Conservation (phyloP, 2,329 filamentous ascomycete genomes). For the Aureobasidium melanogenum region DNA sequence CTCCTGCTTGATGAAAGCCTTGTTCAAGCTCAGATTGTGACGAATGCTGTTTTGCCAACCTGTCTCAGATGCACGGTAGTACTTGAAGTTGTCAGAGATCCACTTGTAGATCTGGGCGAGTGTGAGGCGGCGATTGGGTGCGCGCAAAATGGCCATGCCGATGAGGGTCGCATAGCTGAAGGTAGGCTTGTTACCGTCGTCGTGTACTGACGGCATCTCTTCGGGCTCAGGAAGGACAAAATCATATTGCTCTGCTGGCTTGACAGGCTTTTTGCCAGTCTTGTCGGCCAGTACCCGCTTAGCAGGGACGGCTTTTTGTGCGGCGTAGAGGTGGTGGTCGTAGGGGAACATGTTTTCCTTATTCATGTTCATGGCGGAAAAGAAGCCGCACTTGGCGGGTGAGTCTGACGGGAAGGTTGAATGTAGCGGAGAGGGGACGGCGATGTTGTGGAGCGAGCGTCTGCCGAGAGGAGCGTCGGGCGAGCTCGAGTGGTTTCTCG, state of each 20-base stretch:
- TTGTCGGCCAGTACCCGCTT: slow-evolving; percentile 64
- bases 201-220: slow-evolving; percentile 72
- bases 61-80: slow-evolving; percentile 74
- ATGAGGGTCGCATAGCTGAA: slow-evolving; percentile 94
- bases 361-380: slow-evolving; percentile 41
- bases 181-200: slow-evolving; percentile 80
- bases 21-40: slow-evolving; percentile 94
- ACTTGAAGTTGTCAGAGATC: slow-evolving; percentile 92
- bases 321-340: slow-evolving; percentile 23
- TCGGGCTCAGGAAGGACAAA: slow-evolving; percentile 57
- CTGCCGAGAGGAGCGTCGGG: slow-evolving; percentile 52
- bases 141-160: slow-evolving; percentile 90
- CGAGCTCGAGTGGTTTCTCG: slow-evolving; percentile 58
- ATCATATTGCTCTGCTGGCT: slow-evolving; percentile 46
- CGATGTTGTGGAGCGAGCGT: slow-evolving; percentile 50
- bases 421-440: slow-evolving; percentile 56
- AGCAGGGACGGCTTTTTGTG: slow-evolving; percentile 22
- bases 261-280: slow-evolving; percentile 60
- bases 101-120: slow-evolving; percentile 97
- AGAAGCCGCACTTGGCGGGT: slow-evolving; percentile 53
- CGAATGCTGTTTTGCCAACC: slow-evolving; percentile 99
- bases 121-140: slow-evolving; percentile 73
- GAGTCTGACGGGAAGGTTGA: slow-evolving; percentile 54
- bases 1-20: slow-evolving; percentile 92
- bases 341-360: slow-evolving; percentile 41